These are phyloP conservation scores for Diplosphaera chodatii DNA, from an alignment of 139 green algal genomes.

Conservation along the genomic window DNA sequence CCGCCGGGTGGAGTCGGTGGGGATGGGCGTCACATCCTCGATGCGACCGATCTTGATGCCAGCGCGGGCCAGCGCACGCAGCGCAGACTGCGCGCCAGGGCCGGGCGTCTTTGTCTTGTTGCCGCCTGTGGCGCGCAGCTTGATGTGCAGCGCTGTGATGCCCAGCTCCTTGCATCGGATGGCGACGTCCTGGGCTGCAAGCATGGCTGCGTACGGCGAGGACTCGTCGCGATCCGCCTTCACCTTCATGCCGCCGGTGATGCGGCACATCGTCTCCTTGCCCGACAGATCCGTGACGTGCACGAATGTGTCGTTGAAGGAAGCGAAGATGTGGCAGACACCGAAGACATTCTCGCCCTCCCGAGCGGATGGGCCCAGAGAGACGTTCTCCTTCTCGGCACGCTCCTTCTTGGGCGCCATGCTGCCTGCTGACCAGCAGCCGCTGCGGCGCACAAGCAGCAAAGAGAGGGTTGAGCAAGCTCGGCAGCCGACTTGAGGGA, in stretches of 20 bases:
- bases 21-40: conserved; percentile 99
- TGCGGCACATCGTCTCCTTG: conserved; percentile 92
- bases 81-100: conserved; percentile 92
- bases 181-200: conserved; percentile 98
- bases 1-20: conserved; percentile 91
- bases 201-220: conserved; percentile 98
- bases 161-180: conserved; percentile 96
- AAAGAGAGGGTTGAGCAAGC: background rate
- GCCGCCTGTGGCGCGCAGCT: conserved; percentile 95
- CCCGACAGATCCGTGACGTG: conserved; percentile 99
- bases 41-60: conserved; percentile 99
- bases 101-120: conserved; percentile 99
- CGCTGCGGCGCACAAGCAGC: background rate
- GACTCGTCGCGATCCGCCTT: conserved; percentile 99
- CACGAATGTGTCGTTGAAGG: conserved; percentile 99
- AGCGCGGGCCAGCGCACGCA: conserved; percentile 94
- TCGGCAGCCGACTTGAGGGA: too few species aligned
- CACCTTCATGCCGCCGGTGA: conserved; percentile 99
- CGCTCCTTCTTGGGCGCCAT: conserved; percentile 51
- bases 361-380: conserved; percentile 62
- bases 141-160: conserved; percentile 98
- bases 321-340: conserved; percentile 99
- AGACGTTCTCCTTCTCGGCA: conserved; percentile 56
- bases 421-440: conserved; percentile 1
- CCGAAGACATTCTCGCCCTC: conserved; percentile 98